phyloP scores from a whole-genome alignment of 1,284 basidiomycete species.

The Cutaneotrichosporon cutaneum region DNA sequence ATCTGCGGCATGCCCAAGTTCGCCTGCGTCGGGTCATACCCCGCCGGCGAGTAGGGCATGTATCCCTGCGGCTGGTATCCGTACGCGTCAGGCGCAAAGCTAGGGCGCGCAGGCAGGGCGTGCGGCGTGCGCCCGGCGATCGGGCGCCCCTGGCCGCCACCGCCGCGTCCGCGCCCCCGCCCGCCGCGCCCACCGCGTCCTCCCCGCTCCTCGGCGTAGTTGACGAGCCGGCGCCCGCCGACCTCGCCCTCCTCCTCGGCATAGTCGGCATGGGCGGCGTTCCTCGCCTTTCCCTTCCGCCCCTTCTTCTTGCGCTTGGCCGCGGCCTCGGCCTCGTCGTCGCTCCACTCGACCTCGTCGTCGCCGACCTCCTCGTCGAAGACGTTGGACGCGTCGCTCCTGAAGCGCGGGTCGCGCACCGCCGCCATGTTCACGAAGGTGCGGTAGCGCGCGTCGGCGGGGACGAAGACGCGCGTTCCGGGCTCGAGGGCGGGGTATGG shows the following conservation, averaged over 20 bases:
- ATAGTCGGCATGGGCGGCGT: slow-evolving; percentile 41
- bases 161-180: slow-evolving; percentile 29
- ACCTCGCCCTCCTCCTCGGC: slow-evolving; percentile 33
- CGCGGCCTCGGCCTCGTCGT: slow-evolving; percentile 59
- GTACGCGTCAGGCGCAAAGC: neutral
- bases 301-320: slow-evolving; percentile 51
- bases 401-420: slow-evolving; percentile 53
- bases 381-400: slow-evolving; percentile 59
- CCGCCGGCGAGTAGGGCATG: slow-evolving; percentile 18
- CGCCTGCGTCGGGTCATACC: slow-evolving; percentile 19
- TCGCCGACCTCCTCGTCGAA: slow-evolving; percentile 60
- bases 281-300: slow-evolving; percentile 16
- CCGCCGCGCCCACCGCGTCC: slow-evolving; percentile 23
- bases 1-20: slow-evolving; percentile 13
- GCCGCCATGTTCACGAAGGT: slow-evolving; percentile 55
- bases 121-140: slow-evolving; percentile 8
- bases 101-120: slow-evolving; percentile 12
- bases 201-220: slow-evolving; percentile 25
- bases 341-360: slow-evolving; percentile 59
- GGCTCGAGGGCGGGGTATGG: slow-evolving; percentile 39
- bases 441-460: slow-evolving; percentile 48
- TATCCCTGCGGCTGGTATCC: slow-evolving; percentile 4
- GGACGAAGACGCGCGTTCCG: slow-evolving; percentile 54
- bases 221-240: slow-evolving; percentile 17
- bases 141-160: slow-evolving; percentile 12